Evolutionary conservation across 1,284 basidiomycete species (phyloP).

Genomic region (Malassezia japonica): DNA sequence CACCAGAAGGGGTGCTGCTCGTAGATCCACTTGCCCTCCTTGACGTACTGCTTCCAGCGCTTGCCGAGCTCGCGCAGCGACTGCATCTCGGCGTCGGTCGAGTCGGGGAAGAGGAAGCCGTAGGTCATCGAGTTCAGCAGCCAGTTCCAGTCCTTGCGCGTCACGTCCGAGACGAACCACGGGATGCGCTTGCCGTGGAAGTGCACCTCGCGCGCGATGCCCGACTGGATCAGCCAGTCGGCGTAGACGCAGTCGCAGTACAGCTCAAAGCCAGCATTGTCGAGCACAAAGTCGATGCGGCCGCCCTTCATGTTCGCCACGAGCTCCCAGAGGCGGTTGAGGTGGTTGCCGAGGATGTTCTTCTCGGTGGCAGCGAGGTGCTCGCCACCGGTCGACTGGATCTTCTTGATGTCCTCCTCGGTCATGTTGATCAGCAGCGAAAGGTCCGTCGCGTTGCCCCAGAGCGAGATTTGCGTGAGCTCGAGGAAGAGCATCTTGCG

Average conservation of each 20-base stretch:
- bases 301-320: slow-evolving; percentile 57
- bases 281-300: slow-evolving; percentile 53
- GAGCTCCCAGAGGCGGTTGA: slow-evolving; percentile 70
- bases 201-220: slow-evolving; percentile 70
- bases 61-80: slow-evolving; percentile 69
- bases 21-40: slow-evolving; percentile 85
- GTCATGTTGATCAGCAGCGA: slow-evolving; percentile 96
- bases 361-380: slow-evolving; percentile 90
- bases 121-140: slow-evolving; percentile 50
- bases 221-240: slow-evolving; percentile 81
- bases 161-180: slow-evolving; percentile 68
- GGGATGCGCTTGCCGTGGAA: slow-evolving; percentile 68
- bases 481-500: slow-evolving; percentile 85
- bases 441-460: slow-evolving; percentile 62
- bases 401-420: slow-evolving; percentile 91
- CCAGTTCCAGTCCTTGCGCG: slow-evolving; percentile 93
- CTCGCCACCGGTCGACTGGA: slow-evolving; percentile 94
- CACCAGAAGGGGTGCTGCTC: slow-evolving; percentile 69
- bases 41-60: slow-evolving; percentile 87
- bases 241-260: slow-evolving; percentile 89
- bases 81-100: slow-evolving; percentile 69
- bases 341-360: slow-evolving; percentile 81
- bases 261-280: slow-evolving; percentile 85
- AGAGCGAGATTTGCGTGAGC: slow-evolving; percentile 60
- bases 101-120: slow-evolving; percentile 59